phyloP scores from a whole-genome alignment of 768 basidiomycete genomes.

The Tricholoma sp. region DNA sequence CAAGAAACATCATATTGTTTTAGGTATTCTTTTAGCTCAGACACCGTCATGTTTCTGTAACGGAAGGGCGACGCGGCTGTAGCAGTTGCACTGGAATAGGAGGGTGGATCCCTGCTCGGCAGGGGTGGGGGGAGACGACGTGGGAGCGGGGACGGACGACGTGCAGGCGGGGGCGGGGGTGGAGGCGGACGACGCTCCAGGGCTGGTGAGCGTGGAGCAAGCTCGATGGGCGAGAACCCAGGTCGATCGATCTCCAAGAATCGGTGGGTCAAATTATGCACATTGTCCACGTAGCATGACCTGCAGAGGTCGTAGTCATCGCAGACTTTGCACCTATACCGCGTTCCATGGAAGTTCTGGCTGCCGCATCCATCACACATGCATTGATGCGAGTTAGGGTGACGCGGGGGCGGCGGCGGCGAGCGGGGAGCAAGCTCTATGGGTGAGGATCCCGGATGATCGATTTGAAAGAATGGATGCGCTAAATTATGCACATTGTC shows the following conservation, averaged over 20 bases:
- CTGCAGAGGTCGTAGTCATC: background rate
- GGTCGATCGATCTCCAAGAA: background rate
- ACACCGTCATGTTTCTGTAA: background rate
- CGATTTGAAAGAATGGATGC: background rate
- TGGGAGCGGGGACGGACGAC: too few species aligned
- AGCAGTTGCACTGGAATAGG: background rate
- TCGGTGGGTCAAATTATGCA: background rate
- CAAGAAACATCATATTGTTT: background rate
- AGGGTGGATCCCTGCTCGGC: background rate
- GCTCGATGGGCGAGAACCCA: background rate
- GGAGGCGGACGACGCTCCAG: too few species aligned
- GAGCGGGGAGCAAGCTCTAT: background rate
- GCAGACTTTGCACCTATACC: background rate
- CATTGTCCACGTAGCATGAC: background rate
- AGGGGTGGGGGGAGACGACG: too few species aligned
- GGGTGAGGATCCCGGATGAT: background rate
- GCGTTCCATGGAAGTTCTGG: background rate
- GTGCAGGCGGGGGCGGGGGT: too few species aligned
- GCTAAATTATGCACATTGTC: background rate
- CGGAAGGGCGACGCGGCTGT: background rate
- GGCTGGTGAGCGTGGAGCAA: background rate
- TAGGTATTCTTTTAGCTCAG: background rate
- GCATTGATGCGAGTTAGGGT: background rate
- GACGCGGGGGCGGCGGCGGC: too few species aligned
- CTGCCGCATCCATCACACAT: background rate